phyloP scores from a whole-genome alignment of 2,329 filamentous ascomycete genomes.

The Colletotrichum chlorophyti region DNA sequence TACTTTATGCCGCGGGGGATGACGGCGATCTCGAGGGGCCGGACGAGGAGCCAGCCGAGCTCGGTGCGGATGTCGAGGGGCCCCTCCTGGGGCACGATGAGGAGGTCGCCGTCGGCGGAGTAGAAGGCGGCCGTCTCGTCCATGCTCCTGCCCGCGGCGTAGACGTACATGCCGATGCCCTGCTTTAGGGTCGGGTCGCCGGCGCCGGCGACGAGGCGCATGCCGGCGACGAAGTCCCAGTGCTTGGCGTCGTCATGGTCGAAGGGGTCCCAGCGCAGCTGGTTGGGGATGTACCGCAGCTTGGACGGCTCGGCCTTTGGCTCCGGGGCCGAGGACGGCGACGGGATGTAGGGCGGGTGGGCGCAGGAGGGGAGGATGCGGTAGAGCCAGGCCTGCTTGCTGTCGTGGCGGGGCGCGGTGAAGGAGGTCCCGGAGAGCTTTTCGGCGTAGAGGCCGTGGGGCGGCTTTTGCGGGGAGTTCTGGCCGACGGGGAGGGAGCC shows the following conservation, averaged over 20 bases:
- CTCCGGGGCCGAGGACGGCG: slow-evolving; percentile 39
- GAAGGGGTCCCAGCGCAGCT: slow-evolving; percentile 81
- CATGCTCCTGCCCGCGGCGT: slow-evolving; percentile 82
- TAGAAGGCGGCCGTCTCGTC: slow-evolving; percentile 77
- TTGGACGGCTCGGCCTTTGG: slow-evolving; percentile 39
- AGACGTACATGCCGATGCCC: slow-evolving; percentile 82
- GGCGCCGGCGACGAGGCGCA: slow-evolving; percentile 78
- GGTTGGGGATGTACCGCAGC: slow-evolving; percentile 79
- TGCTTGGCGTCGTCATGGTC: slow-evolving; percentile 67
- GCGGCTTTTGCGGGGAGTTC: slow-evolving; percentile 83
- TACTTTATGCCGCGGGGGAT: slow-evolving; percentile 79
- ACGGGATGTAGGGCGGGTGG: slow-evolving; percentile 61
- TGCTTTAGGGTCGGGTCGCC: slow-evolving; percentile 82
- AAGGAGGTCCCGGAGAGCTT: slow-evolving; percentile 78
- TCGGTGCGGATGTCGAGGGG: slow-evolving; percentile 79
- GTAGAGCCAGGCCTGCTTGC: slow-evolving; percentile 77
- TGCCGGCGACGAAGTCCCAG: slow-evolving; percentile 59
- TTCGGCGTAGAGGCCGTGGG: slow-evolving; percentile 82
- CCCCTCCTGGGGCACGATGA: slow-evolving; percentile 79
- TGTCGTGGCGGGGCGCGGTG: slow-evolving; percentile 72
- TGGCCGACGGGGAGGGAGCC: slow-evolving; percentile 76
- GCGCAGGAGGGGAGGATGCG: slow-evolving; percentile 70
- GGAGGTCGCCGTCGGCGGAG: slow-evolving; percentile 80
- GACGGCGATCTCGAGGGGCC: slow-evolving; percentile 79
- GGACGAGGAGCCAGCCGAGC: slow-evolving; percentile 75